Base-by-base conservation (phyloP, 768 basidiomycete species). In the Lyophyllum atratum region DNA sequence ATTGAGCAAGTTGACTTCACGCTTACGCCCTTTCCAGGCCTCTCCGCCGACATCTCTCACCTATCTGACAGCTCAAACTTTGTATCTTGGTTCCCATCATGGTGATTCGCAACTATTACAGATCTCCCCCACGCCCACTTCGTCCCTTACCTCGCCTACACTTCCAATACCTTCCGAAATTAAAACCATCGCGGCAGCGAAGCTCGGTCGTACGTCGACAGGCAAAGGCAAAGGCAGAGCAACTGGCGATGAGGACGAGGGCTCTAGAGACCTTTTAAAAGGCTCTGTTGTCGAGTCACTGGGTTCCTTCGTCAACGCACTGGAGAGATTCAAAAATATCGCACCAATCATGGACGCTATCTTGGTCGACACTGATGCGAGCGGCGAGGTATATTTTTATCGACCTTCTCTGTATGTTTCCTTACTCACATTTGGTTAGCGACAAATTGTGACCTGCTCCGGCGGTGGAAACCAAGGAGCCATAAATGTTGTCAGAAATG, bases 381-480 rank as follows among this genome's bases (percentile, higher is more conserved):
- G 81, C 63, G 86, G 86, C 14, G 87, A 91, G 77, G 88, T 89
- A 58, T 29, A 79, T 6, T 33, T 33, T 64, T 8, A 2, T n/a
- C 1, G 9, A 21, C 40, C 46, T 19, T 22, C 37, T 7, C 0
- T 15, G 1, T 31, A 43, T 15, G 14, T 5, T 28, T 51, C 34
- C 25, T 31, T 28, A 9, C 43, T 53, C 5, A 14, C 4, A 26
- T 37, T 31, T 14, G 47, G 33, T 15, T 60, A 94, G 90, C 78
- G 76, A n/a, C 87, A 90, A 68, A 82, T 95, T 40, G 84, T 96
- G 4, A 92, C 93, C 1, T 92, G 91, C 64, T 95, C 92, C 3
- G 95, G 95, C 5, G 89, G 85, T 1, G 80, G 79, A 48, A 92
- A 85, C 59, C 83, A 85, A 2, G 94, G 95, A 2, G 85, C 87